A percentile compares a stretch with the other conserved stretches of the same genome.
These are phyloP conservation scores for Paxillus involutus DNA, from an alignment of 768 basidiomycete genomes.

Conservation along the genomic window DNA sequence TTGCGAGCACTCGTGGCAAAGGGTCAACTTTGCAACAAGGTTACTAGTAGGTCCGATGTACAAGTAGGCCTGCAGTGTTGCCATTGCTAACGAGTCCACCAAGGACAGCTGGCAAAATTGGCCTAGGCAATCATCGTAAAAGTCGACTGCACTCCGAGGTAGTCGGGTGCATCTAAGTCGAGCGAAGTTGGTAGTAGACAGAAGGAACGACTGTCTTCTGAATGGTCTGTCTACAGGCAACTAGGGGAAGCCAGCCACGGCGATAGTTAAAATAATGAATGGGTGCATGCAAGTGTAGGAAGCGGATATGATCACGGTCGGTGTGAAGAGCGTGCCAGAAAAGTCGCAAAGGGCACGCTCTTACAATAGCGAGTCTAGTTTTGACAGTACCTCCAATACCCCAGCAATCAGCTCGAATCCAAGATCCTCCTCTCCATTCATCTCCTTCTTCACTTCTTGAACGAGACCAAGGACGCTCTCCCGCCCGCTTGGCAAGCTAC, in stretches of 20 bases:
- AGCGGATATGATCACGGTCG: background rate
- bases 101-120: background rate
- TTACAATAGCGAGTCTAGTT: conserved; percentile 71
- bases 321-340: background rate
- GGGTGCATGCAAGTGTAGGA: background rate
- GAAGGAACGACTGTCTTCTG: too few species aligned
- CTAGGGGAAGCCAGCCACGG: background rate
- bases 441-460: conserved; percentile 72
- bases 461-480: conserved; percentile 76
- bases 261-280: conserved; percentile 5
- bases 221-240: too few species aligned
- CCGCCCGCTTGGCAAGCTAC: conserved; percentile 49
- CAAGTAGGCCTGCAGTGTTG: too few species aligned
- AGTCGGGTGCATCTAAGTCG: too few species aligned
- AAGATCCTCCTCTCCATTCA: conserved; percentile 72
- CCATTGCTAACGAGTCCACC: too few species aligned
- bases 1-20: too few species aligned
- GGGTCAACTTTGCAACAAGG: too few species aligned
- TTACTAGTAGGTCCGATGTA: too few species aligned
- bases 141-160: too few species aligned
- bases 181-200: too few species aligned
- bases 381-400: conserved; percentile 89
- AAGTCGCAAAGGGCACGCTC: background rate
- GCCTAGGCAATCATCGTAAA: background rate
- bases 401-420: conserved; percentile 91